These are phyloP conservation scores for Funneliformis geosporum DNA, from an alignment of 192 early-diverging fungal genomes.

Conservation along the genomic window DNA sequence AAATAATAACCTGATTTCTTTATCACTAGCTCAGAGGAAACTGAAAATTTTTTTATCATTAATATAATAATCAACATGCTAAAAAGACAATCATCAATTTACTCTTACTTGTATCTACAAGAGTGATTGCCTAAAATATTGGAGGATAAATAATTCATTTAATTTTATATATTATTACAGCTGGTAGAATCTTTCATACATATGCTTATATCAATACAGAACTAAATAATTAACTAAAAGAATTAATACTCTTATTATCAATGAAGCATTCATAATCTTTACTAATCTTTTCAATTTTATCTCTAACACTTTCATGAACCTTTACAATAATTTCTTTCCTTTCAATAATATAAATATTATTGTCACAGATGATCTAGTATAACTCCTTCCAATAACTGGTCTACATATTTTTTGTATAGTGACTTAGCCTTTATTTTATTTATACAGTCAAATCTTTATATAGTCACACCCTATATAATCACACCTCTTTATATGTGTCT, in stretches of 20 bases:
- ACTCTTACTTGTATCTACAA: background rate
- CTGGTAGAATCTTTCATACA: background rate
- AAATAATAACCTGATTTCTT: background rate
- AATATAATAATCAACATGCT: background rate
- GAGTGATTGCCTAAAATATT: background rate
- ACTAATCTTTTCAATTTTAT: background rate
- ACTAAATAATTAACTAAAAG: background rate
- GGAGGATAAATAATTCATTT: background rate
- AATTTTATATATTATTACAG: background rate
- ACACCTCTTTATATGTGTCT: no score
- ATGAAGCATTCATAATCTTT: background rate
- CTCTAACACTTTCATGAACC: background rate
- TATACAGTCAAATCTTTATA: no score
- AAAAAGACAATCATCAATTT: no score
- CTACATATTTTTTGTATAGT: background rate
- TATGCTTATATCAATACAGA: background rate
- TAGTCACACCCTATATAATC: no score
- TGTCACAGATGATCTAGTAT: background rate
- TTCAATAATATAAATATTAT: constrained; percentile 8
- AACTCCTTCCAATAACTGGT: background rate
- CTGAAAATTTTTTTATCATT: background rate
- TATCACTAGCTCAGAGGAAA: background rate
- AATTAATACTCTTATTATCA: constrained; percentile 1
- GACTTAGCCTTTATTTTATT: background rate
- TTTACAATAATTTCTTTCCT: no score